These are phyloP conservation scores for Fomitopsis schrenkii DNA, from an alignment of 1,284 basidiomycete species.

Conservation along the genomic window DNA sequence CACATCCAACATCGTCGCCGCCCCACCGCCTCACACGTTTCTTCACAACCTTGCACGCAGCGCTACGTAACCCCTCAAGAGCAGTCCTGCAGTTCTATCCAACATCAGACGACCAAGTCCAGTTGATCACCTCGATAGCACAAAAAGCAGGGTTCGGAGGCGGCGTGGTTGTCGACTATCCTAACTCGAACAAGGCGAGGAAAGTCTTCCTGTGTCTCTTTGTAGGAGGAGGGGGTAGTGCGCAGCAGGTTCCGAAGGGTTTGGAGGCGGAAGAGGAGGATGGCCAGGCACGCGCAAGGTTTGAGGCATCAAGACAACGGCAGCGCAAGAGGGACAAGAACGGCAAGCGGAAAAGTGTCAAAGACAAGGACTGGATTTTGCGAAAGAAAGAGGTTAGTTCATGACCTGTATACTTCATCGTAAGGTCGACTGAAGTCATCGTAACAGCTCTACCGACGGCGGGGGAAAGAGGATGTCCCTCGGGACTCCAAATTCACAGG, in stretches of 20 bases:
- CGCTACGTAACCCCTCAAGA: constrained; percentile 87
- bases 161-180: constrained; percentile 95
- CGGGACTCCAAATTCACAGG: constrained; percentile 81
- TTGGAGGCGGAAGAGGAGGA: constrained; percentile 63
- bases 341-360: constrained; percentile 62
- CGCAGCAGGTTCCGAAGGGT: constrained; percentile 66
- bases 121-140: constrained; percentile 91
- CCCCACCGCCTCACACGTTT: constrained; percentile 90
- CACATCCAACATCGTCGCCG: constrained; percentile 87
- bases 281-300: constrained; percentile 48
- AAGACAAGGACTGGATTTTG: constrained; percentile 78
- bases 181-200: constrained; percentile 90
- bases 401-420: background rate
- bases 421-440: constrained; percentile 31
- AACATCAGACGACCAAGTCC: constrained; percentile 91
- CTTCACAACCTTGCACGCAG: constrained; percentile 95
- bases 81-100: constrained; percentile 98
- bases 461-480: constrained; percentile 78
- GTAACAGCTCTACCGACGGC: constrained; percentile 60
- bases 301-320: constrained; percentile 61
- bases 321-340: constrained; percentile 47
- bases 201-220: constrained; percentile 91
- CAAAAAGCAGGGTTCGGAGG: constrained; percentile 97
- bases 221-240: constrained; percentile 68
- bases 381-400: constrained; percentile 76